A percentile compares a stretch with the other conserved stretches of the same genome.
phyloP scores from a whole-genome alignment of 2,329 filamentous ascomycete species.

The Stagonosporopsis cucurbitacearum region DNA sequence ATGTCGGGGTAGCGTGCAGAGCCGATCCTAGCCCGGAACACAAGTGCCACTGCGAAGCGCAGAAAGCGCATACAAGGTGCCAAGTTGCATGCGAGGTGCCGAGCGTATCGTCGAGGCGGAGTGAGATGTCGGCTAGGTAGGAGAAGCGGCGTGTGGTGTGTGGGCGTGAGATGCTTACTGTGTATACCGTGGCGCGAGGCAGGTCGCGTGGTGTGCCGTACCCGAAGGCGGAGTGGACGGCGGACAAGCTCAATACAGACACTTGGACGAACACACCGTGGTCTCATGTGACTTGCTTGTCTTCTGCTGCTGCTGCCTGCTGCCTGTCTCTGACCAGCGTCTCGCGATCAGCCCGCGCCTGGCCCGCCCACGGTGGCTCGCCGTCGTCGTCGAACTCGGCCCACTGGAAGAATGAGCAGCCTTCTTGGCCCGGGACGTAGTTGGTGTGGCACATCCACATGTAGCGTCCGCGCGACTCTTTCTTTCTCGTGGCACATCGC shows the following conservation, averaged over 20 bases:
- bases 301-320: neutral
- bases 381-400: slow-evolving; percentile 69
- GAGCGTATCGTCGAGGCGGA: slow-evolving; percentile 6
- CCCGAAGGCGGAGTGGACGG: neutral
- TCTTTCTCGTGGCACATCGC: slow-evolving; percentile 79
- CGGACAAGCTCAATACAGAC: neutral
- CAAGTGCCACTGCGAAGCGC: neutral
- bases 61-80: neutral
- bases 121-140: neutral
- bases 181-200: neutral
- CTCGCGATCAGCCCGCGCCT: neutral
- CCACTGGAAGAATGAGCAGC: slow-evolving; percentile 45
- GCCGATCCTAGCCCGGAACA: slow-evolving; percentile 1
- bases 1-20: neutral
- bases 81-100: neutral
- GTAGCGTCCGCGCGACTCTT: slow-evolving; percentile 77
- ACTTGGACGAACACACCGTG: neutral
- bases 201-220: neutral
- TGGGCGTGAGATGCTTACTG: neutral
- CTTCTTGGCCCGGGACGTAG: slow-evolving; percentile 68
- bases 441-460: slow-evolving; percentile 93
- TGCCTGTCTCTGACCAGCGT: neutral
- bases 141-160: neutral
- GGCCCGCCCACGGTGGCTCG: slow-evolving; percentile 68
- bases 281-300: neutral